Evolutionary conservation across 2,329 filamentous ascomycete species (phyloP).

Genomic region (Aureobasidium subglaciale): DNA sequence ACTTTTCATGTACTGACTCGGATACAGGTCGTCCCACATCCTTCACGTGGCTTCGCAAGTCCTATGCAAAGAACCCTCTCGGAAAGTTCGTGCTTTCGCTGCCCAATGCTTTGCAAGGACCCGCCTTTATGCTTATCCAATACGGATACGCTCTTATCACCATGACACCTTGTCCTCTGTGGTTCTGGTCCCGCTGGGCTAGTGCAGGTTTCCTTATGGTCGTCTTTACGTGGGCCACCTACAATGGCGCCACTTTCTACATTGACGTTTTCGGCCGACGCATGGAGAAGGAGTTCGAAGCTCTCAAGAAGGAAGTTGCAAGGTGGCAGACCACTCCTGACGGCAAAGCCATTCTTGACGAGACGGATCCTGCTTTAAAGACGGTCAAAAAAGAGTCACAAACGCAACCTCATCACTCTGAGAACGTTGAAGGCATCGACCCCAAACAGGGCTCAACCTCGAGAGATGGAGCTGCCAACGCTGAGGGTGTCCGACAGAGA

Average conservation of each 20-base stretch:
- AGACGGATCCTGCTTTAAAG: constrained; percentile 7
- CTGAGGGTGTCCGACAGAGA: neutral
- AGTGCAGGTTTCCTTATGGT: constrained; percentile 68
- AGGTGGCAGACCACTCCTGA: constrained; percentile 64
- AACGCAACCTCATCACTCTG: constrained; percentile 11
- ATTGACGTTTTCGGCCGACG: constrained; percentile 96
- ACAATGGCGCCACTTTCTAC: constrained; percentile 96
- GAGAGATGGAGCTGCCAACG: neutral
- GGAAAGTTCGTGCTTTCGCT: constrained; percentile 77
- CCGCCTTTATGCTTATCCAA: constrained; percentile 93
- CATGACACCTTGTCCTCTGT: constrained; percentile 89
- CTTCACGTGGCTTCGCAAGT: constrained; percentile 92
- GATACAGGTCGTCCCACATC: constrained; percentile 70
- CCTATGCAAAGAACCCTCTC: constrained; percentile 83
- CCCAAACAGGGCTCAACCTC: constrained; percentile 5
- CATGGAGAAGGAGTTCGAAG: constrained; percentile 93
- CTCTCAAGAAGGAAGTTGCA: constrained; percentile 77
- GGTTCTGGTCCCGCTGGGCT: constrained; percentile 84
- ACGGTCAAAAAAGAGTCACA: constrained; percentile 1
- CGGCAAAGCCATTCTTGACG: constrained; percentile 14
- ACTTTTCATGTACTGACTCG: neutral
- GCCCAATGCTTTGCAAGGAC: constrained; percentile 69
- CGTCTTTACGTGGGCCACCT: constrained; percentile 91
- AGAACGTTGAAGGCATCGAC: constrained; percentile 49
- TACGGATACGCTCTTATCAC: constrained; percentile 85